Evolutionary conservation across 768 basidiomycete species (phyloP), one percentile per base, ranked within the genome.

Genomic region (Collybia sp.): DNA sequence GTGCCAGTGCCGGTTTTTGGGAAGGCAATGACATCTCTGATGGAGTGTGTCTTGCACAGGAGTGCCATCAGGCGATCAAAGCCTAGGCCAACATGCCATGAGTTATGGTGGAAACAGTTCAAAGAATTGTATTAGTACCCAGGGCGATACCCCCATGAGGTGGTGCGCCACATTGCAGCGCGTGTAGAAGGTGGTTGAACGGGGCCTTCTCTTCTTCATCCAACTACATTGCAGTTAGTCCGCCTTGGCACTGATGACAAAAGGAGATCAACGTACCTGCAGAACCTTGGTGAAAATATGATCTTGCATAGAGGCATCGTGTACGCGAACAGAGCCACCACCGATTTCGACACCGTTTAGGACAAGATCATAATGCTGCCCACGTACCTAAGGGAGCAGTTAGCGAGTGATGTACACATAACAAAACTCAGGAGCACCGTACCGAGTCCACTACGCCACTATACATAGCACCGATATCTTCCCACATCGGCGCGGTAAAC

Each of bases 331-430:
- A 34, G 88, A 92, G 19, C 93, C 93, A 19, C 93, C 93, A 6
- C 92, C 93, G 53, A 97, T 88, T 70, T 97, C 93, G 47, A 85
- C 80, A 5, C 93, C 93, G 63, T 97, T 93, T 52, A 97, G 63
- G 20, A 97, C 93, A 36, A 97, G 82, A 69, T 97, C 93, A 59
- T 96, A 97, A 64, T 97, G 93, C 60, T 97, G 93, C 13, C 93
- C 93, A 44, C 93, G 83, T 56, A 94, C 85, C 85, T 91, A 60
- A n/a, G n/a, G 35, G 17, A 37, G 25, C 25, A 25, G 35, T 13
- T 13, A 37, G 35, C 6, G 35, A 10, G 35, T 37, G 18, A 38
- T 15, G 32, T 18, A 39, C 43, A 15, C 17, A 44, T 17, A 3
- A 37, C 3, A 13, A 37, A 10, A 10, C 19, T 55, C 15, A 40